Evolutionary conservation across 1,284 basidiomycete genomes (phyloP), one percentile per base, ranked within the genome.

Genomic region (Peniophora sp.): DNA sequence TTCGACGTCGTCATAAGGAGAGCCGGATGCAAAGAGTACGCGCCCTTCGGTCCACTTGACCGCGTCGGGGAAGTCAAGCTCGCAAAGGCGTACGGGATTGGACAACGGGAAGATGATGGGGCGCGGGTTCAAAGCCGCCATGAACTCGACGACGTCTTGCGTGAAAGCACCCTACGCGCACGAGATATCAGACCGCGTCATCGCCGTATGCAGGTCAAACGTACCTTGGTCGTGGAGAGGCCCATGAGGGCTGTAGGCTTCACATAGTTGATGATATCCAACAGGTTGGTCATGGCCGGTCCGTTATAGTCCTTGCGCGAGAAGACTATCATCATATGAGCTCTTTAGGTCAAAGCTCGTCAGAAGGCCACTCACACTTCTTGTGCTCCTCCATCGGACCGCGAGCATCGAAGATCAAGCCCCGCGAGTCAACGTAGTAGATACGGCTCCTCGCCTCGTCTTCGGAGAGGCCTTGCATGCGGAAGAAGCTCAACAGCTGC

Each of bases 61-160:
- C 1, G 93, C 92, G 57, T 95, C 88, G 52, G 85, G 73, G 67
- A 93, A 97, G 27, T 87, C 85, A 62, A 88, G 88, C 64, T 92
- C 90, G 36, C 88, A 90, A 52, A 93, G 81, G 47, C 79, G 75
- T 46, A 91, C 86, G 24, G 95, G 95, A 72, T 97, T 98, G 34
- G 90, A 93, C n/a, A 97, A 82, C 47, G 95, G 92, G 78, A 97
- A 97, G 66, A 97, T 84, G 73, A 97, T 95, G 23, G 95, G 94
- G 20, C 85, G 80, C 18, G 81, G 73, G 71, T 96, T 97, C 58
- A 90, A 74, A 47, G 79, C 75, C n/a, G 86, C 82, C 92, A 98
- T 95, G 11, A 79, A 72, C 58, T 81, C 74, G 54, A 97, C 81
- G 50, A 93, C 85, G 11, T 77, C 71, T 52, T 85, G 75, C 54